A percentile compares a stretch with the other conserved stretches of the same genome.
Conservation (phyloP, 2,329 filamentous ascomycete genomes). For the Xylariomycetidae sp. region DNA sequence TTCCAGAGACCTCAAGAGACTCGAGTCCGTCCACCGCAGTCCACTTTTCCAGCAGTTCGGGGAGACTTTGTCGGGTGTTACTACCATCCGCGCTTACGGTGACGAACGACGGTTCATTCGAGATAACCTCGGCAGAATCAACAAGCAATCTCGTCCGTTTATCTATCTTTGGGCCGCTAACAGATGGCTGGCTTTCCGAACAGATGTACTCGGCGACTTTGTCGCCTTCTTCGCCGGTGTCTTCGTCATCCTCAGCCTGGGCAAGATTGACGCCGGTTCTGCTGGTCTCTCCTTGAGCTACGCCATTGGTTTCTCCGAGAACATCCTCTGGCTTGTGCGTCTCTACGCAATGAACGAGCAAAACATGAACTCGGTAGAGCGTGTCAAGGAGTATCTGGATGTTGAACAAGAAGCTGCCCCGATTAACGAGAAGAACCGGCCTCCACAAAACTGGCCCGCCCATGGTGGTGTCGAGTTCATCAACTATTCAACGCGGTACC, state of each 20-base stretch:
- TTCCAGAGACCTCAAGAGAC: slow-evolving; percentile 89
- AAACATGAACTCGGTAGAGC: slow-evolving; percentile 98
- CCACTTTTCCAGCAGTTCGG: slow-evolving; percentile 97
- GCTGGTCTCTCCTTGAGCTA: slow-evolving; percentile 93
- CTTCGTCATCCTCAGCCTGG: slow-evolving; percentile 81
- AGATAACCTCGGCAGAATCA: slow-evolving; percentile 83
- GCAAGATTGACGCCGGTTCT: slow-evolving; percentile 79
- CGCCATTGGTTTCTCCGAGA: slow-evolving; percentile 94
- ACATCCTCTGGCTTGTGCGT: slow-evolving; percentile 91
- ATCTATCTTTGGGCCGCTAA: slow-evolving; percentile 97
- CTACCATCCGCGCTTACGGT: slow-evolving; percentile 93
- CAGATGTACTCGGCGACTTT: slow-evolving; percentile 82
- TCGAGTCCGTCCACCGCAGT: slow-evolving; percentile 91
- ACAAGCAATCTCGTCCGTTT: slow-evolving; percentile 86
- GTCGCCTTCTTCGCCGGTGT: slow-evolving; percentile 91
- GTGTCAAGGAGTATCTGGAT: slow-evolving; percentile 94
- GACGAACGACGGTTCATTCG: slow-evolving; percentile 90
- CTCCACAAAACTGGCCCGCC: slow-evolving; percentile 75
- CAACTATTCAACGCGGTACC: slow-evolving; percentile 83
- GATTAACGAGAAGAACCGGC: slow-evolving; percentile 71
- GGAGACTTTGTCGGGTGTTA: slow-evolving; percentile 89
- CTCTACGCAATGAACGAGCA: slow-evolving; percentile 94
- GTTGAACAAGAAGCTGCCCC: slow-evolving; percentile 87
- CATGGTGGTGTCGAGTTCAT: slow-evolving; percentile 83
- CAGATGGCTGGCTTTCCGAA: slow-evolving; percentile 89